phyloP scores from a whole-genome alignment of 305 asterid species.

The Rubia tinctorum region DNA sequence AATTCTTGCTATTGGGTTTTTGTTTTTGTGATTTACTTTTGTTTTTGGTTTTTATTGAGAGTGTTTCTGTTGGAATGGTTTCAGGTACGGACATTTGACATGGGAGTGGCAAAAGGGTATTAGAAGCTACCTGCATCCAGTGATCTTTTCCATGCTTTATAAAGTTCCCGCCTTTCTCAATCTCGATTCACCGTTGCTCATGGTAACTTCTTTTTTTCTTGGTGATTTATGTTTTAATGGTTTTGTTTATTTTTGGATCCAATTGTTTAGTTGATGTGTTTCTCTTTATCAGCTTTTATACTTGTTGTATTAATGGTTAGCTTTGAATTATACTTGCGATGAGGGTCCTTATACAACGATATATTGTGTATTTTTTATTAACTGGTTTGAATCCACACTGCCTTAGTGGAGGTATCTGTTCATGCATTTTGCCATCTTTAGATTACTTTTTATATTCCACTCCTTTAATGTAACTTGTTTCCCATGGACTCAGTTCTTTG shows the following conservation, averaged over 20 bases:
- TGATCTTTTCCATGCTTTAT: conserved; percentile 74
- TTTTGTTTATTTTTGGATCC: not conserved
- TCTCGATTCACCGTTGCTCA: conserved; percentile 80
- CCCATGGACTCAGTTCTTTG: not conserved
- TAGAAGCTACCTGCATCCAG: conserved; percentile 89
- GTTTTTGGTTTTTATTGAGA: not conserved
- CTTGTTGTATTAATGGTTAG: not conserved
- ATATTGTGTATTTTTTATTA: not conserved
- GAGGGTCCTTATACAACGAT: not conserved
- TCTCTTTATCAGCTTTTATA: not conserved
- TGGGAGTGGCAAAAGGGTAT: conserved; percentile 96
- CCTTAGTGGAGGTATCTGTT: not conserved
- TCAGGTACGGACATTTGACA: conserved; percentile 93
- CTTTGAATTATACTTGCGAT: not conserved
- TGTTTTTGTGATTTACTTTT: not conserved
- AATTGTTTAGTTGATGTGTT: not conserved
- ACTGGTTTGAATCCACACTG: not conserved
- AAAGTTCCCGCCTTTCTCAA: conserved; percentile 60
- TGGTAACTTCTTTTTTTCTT: conserved; percentile 44
- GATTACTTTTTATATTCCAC: not conserved
- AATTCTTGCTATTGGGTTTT: not conserved
- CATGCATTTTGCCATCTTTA: not conserved
- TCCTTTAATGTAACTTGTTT: not conserved
- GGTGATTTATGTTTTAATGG: not conserved
- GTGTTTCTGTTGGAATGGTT: conserved; percentile 4